Conservation (phyloP, 805 yeast genomes). For the Saccharomycopsis capsularis region DNA sequence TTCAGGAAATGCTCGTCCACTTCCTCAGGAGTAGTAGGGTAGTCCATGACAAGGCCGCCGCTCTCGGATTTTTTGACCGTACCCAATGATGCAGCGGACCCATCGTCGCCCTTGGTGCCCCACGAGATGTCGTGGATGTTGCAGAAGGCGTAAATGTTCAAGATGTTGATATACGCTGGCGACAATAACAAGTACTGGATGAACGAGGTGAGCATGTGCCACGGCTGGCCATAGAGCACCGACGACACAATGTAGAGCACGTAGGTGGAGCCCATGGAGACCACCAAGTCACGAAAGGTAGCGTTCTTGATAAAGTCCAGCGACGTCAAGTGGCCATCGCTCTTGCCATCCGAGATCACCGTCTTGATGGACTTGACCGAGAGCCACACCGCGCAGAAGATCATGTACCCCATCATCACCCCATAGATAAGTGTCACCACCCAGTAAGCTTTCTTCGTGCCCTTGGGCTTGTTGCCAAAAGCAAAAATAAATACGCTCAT, state of each 20-base stretch:
- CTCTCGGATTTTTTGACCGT: constrained; percentile 45
- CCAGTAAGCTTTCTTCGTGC: constrained; percentile 48
- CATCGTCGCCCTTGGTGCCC: constrained; percentile 69
- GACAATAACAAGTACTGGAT: constrained; percentile 43
- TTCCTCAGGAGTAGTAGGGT: constrained; percentile 42
- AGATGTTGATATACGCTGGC: constrained; percentile 47
- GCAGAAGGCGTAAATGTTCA: constrained; percentile 63
- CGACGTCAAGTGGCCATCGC: constrained; percentile 31
- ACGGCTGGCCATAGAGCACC: constrained; percentile 54
- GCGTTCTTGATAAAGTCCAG: constrained; percentile 44
- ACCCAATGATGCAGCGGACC: constrained; percentile 48
- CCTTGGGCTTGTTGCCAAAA: constrained; percentile 59
- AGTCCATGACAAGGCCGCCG: constrained; percentile 47
- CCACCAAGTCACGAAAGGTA: constrained; percentile 43
- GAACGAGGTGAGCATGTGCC: constrained; percentile 58
- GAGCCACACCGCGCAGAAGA: constrained; percentile 51
- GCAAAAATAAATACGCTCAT: constrained; percentile 55
- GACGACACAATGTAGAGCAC: constrained; percentile 55
- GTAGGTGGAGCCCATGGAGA: constrained; percentile 54
- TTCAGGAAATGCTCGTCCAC: constrained; percentile 44
- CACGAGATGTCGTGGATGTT: constrained; percentile 67
- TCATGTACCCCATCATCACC: constrained; percentile 50
- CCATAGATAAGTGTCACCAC: constrained; percentile 51
- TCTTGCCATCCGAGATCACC: constrained; percentile 26
- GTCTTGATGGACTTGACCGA: constrained; percentile 44